Evolutionary conservation across 495 filamentous ascomycete species (phyloP).

Genomic region (Tuber brumale): DNA sequence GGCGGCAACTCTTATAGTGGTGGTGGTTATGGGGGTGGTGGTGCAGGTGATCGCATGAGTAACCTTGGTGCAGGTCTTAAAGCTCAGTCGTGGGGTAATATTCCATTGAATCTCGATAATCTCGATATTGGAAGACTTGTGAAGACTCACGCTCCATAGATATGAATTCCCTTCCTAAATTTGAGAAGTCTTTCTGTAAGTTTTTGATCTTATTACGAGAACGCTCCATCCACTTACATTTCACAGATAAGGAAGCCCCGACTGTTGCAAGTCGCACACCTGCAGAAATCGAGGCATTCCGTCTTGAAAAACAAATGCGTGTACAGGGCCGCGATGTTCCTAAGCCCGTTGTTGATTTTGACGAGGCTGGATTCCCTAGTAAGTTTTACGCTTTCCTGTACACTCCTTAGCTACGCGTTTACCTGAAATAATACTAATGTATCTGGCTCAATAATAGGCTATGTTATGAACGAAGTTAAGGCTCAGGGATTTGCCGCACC

Average conservation of each 20-base stretch:
- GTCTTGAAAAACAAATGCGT: conserved; percentile 70
- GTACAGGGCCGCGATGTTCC: conserved; percentile 72
- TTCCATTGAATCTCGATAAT: conserved; percentile 1
- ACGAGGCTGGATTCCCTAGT: conserved; percentile 88
- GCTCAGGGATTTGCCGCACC: conserved; percentile 87
- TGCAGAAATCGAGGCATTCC: conserved; percentile 79
- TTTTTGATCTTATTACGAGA: not conserved
- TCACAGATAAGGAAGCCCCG: conserved; percentile 70
- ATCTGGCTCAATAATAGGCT: conserved; percentile 46
- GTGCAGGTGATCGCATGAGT: conserved; percentile 81
- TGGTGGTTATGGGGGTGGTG: conserved; percentile 49
- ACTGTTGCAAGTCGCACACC: conserved; percentile 66
- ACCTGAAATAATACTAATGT: conserved; percentile 10
- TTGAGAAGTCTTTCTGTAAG: conserved; percentile 87
- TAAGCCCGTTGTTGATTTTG: conserved; percentile 89
- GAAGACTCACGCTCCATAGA: conserved; percentile 50
- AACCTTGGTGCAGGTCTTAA: conserved; percentile 79
- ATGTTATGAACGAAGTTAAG: conserved; percentile 98
- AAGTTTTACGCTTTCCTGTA: conserved; percentile 16
- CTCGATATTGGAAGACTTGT: not conserved
- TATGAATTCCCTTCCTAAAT: conserved; percentile 73
- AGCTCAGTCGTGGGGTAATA: conserved; percentile 78
- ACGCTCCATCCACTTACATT: conserved; percentile 9
- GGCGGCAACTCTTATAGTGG: conserved; percentile 51
- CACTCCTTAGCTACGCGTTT: not conserved